phyloP scores from a whole-genome alignment of 2,329 filamentous ascomycete genomes.

The Zymoseptoria crescenta region DNA sequence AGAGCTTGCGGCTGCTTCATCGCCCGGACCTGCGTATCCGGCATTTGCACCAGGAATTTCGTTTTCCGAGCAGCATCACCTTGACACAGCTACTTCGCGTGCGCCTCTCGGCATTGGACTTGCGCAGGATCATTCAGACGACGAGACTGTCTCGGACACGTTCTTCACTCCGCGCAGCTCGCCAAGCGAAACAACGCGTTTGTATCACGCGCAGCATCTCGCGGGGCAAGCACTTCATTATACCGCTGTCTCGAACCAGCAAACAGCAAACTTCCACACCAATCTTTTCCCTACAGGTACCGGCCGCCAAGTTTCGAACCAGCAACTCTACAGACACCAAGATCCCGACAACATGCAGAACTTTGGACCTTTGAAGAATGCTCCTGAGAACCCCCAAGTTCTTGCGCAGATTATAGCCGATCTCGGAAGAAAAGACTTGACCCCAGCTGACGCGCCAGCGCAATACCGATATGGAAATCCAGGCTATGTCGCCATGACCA shows the following conservation, averaged over 20 bases:
- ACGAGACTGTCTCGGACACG: background rate
- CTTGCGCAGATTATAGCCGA: background rate
- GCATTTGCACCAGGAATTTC: background rate
- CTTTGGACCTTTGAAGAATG: background rate
- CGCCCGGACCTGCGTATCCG: background rate
- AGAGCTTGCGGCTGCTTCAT: background rate
- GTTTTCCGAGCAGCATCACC: background rate
- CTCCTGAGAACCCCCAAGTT: background rate
- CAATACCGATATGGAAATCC: background rate
- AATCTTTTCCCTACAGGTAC: background rate
- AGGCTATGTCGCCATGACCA: background rate
- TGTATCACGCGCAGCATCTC: background rate
- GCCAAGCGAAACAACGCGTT: background rate
- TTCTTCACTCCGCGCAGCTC: background rate
- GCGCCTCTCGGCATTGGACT: background rate
- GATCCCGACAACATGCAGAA: background rate
- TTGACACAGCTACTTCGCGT: background rate
- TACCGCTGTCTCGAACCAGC: background rate
- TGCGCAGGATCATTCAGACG: background rate
- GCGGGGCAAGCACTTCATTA: background rate
- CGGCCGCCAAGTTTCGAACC: background rate
- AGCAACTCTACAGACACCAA: background rate
- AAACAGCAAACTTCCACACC: conserved; percentile 6
- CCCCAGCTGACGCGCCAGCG: background rate
- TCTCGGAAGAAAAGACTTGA: background rate